A percentile compares a stretch with the other conserved stretches of the same genome.
Conservation (phyloP, 305 asterid genomes). For the Fraxinus dipetala region DNA sequence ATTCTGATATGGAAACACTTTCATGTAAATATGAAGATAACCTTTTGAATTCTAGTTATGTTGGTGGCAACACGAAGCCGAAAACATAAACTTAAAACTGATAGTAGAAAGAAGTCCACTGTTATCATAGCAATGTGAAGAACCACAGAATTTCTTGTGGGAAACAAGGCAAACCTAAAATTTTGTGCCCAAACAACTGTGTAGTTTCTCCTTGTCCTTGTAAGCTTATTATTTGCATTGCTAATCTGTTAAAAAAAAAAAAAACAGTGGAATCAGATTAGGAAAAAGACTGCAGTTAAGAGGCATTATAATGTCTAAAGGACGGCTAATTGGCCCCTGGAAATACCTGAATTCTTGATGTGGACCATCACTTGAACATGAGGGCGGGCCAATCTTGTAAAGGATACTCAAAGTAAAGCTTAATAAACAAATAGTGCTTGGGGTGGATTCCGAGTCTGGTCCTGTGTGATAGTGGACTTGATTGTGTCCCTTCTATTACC, state of each 20-base stretch:
- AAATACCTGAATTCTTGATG: not conserved
- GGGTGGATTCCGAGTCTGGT: not conserved
- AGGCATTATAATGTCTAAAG: not conserved
- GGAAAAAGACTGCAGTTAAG: not conserved
- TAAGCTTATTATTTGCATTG: not conserved
- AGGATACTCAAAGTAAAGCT: not conserved
- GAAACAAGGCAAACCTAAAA: not conserved
- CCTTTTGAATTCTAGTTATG: conserved; percentile 1
- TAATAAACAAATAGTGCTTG: conserved; percentile 2
- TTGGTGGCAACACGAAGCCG: not conserved
- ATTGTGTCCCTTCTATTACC: not conserved
- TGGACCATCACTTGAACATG: not conserved
- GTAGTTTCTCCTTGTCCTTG: not conserved
- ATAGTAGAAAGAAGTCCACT: not conserved
- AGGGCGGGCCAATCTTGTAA: not conserved
- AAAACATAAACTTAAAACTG: conserved; percentile 3
- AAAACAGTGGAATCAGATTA: not conserved
- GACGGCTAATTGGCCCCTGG: not conserved
- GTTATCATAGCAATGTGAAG: not conserved
- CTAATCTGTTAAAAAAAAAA: not conserved
- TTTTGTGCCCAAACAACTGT: not conserved
- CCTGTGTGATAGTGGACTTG: not conserved
- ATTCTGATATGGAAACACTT: conserved; percentile 1
- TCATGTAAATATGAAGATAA: conserved; percentile 6
- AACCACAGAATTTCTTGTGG: not conserved